phyloP scores from a whole-genome alignment of 345 rosid genomes.

The Carallia brachiata region DNA sequence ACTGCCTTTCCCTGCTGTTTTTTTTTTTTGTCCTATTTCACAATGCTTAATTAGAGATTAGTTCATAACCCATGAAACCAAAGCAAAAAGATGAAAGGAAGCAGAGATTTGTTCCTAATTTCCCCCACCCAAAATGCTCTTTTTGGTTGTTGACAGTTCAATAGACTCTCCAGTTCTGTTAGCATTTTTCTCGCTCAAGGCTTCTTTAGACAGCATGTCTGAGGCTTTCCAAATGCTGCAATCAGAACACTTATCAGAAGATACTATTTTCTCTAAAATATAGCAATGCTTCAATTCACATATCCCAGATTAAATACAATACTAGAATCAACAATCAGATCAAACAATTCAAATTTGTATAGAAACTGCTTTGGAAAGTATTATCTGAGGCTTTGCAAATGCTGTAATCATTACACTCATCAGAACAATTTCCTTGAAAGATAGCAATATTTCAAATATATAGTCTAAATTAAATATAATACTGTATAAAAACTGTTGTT shows the following conservation, averaged over 20 bases:
- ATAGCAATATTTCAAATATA: no score
- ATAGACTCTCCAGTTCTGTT: conserved; percentile 26
- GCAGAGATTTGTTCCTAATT: not conserved
- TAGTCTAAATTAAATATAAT: no score
- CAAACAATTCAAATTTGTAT: no score
- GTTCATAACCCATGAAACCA: not conserved
- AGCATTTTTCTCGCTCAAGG: conserved; percentile 38
- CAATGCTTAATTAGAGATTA: conserved; percentile 6
- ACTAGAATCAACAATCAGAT: no score
- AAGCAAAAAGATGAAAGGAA: not conserved
- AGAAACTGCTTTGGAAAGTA: conserved; percentile 2
- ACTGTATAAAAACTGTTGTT: no score
- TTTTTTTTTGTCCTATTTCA: not conserved
- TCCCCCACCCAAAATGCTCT: conserved; percentile 35
- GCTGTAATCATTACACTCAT: conserved; percentile 36
- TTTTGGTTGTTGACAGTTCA: conserved; percentile 36
- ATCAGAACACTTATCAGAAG: conserved; percentile 15
- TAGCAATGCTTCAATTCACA: no score
- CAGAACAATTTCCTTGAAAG: conserved; percentile 3
- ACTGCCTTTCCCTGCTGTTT: conserved; percentile 35
- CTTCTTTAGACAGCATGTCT: conserved; percentile 51
- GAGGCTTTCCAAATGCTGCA: conserved; percentile 66
- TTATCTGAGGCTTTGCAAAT: conserved; percentile 57
- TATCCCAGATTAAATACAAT: no score
- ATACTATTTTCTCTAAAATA: no score